These are phyloP conservation scores for Macrophomina pseudophaseolina DNA, from an alignment of 2,329 filamentous ascomycete species.

Conservation along the genomic window DNA sequence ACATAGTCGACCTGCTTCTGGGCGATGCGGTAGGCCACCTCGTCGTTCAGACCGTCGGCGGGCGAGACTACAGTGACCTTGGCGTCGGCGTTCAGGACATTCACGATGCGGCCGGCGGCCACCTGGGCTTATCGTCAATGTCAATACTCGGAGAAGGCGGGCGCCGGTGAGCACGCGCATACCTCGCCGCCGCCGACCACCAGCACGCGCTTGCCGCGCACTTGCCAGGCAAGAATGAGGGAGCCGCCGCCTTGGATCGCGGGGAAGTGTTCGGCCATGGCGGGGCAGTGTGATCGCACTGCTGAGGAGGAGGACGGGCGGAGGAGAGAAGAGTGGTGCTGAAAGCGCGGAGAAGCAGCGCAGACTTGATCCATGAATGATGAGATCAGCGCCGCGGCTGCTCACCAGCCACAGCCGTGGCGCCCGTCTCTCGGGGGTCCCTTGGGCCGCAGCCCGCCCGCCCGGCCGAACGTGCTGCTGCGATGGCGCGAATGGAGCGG, in stretches of 20 bases:
- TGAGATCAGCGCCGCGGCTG: conserved; percentile 8
- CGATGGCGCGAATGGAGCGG: neutral
- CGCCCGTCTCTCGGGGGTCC: neutral
- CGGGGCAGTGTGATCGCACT: conserved; percentile 28
- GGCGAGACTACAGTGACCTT: conserved; percentile 86
- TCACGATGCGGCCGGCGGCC: conserved; percentile 89
- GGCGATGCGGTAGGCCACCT: conserved; percentile 82
- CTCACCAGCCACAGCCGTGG: conserved; percentile 20
- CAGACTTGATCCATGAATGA: conserved; percentile 17
- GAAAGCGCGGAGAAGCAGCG: conserved; percentile 6
- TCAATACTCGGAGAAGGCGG: conserved; percentile 32
- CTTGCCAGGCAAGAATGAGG: conserved; percentile 94
- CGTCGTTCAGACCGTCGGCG: conserved; percentile 77
- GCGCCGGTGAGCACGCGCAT: conserved; percentile 38
- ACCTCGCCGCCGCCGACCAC: conserved; percentile 96
- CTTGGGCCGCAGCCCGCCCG: neutral
- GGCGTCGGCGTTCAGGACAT: conserved; percentile 94
- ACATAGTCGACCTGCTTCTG: conserved; percentile 77
- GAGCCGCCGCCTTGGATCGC: conserved; percentile 88
- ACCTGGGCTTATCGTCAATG: conserved; percentile 66
- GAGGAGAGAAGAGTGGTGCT: neutral
- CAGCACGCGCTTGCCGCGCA: conserved; percentile 85
- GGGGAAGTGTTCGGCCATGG: conserved; percentile 67
- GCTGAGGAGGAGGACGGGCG: neutral
- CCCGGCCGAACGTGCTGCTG: neutral